Conservation (phyloP, 2,329 filamentous ascomycete species). For the Monosporascus cannonballus region DNA sequence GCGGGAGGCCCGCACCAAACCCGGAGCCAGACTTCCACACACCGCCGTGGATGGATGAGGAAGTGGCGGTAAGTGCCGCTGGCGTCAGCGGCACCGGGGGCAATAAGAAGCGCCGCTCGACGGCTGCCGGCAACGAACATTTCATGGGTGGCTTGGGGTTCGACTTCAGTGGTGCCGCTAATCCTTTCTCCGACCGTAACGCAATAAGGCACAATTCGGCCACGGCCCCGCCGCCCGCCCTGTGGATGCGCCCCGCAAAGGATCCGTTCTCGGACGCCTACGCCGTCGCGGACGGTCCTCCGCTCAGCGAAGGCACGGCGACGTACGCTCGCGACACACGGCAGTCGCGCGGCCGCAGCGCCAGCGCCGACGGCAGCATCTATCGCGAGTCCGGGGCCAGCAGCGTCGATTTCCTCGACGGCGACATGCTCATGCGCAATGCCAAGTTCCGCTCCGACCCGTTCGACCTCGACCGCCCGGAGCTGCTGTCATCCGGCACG, state of each 20-base stretch:
- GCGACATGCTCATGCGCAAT: slow-evolving; percentile 28
- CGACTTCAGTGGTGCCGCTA: slow-evolving; percentile 24
- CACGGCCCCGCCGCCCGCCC: slow-evolving; percentile 30
- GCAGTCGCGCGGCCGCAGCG: slow-evolving; percentile 42
- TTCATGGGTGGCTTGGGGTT: slow-evolving; percentile 35
- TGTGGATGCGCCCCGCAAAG: slow-evolving; percentile 8
- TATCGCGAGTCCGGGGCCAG: slow-evolving; percentile 37
- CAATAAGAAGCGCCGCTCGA: slow-evolving; percentile 18
- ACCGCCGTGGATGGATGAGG: slow-evolving; percentile 36
- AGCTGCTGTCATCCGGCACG: slow-evolving; percentile 29
- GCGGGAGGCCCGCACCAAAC: slow-evolving; percentile 4
- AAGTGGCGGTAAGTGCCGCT: slow-evolving; percentile 11
- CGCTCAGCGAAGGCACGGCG: slow-evolving; percentile 17
- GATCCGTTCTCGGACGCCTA: slow-evolving; percentile 45
- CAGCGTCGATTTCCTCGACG: slow-evolving; percentile 32
- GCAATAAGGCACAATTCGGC: slow-evolving; percentile 31
- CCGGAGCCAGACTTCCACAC: slow-evolving; percentile 39
- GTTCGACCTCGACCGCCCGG: slow-evolving; percentile 55
- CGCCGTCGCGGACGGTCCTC: slow-evolving; percentile 31
- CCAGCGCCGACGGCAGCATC: slow-evolving; percentile 23
- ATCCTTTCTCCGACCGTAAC: slow-evolving; percentile 47
- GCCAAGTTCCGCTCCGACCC: slow-evolving; percentile 58
- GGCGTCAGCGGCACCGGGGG: slow-evolving; percentile 9
- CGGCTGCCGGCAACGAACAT: slow-evolving; percentile 30
- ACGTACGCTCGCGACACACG: slow-evolving; percentile 43